These are phyloP conservation scores for Talaromyces sp. DNA, from an alignment of 2,329 filamentous ascomycete genomes.

Conservation along the genomic window DNA sequence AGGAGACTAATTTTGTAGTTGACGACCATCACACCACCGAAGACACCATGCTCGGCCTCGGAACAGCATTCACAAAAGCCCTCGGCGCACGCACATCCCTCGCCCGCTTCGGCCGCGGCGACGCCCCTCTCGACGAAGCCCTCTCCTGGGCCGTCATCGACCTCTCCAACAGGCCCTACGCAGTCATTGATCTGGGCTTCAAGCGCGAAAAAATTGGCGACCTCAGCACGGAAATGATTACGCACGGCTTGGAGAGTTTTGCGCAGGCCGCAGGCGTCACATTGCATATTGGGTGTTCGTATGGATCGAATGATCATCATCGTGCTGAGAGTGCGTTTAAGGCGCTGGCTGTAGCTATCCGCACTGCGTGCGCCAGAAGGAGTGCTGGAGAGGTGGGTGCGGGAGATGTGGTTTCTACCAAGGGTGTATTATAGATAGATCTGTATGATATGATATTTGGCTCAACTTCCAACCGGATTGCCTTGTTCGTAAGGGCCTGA, in stretches of 20 bases:
- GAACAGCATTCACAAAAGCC: slow-evolving; percentile 75
- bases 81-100: slow-evolving; percentile 76
- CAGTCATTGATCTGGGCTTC: slow-evolving; percentile 77
- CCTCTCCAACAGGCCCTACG: slow-evolving; percentile 85
- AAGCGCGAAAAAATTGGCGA: slow-evolving; percentile 91
- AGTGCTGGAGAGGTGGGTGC: slow-evolving; percentile 77
- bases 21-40: slow-evolving; percentile 99
- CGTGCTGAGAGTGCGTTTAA: slow-evolving; percentile 96
- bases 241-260: slow-evolving; percentile 92
- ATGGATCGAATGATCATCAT: slow-evolving; percentile 93
- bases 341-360: slow-evolving; percentile 82
- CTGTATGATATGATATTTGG: neutral
- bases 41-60: slow-evolving; percentile 89
- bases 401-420: slow-evolving; percentile 92
- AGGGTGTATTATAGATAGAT: slow-evolving; percentile 62
- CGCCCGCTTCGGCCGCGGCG: slow-evolving; percentile 85
- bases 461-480: neutral
- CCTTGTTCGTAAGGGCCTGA: neutral
- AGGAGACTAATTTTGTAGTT: slow-evolving; percentile 52
- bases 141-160: slow-evolving; percentile 92
- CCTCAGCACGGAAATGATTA: slow-evolving; percentile 93
- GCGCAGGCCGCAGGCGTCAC: slow-evolving; percentile 85
- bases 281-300: slow-evolving; percentile 89
- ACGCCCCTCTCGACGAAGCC: slow-evolving; percentile 91
- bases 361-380: slow-evolving; percentile 68